Percentiles rank a stretch among this genome's conserved stretches.
phyloP scores from a whole-genome alignment of 768 basidiomycete genomes.

The Mycena latifolia region DNA sequence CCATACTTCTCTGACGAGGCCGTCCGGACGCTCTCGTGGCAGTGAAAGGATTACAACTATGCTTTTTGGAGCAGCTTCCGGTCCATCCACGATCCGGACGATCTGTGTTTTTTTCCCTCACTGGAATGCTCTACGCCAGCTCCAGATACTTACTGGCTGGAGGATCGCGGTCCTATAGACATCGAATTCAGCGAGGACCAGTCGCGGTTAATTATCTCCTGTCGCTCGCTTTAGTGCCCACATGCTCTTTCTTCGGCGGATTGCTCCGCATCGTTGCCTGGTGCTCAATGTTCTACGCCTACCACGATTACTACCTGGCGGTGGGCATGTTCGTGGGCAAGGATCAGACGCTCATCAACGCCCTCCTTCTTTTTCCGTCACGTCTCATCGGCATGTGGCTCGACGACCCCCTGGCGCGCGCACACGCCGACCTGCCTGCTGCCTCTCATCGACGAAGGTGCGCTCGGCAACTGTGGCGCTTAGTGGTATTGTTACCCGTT shows the following conservation, averaged over 20 bases:
- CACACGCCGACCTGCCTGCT: constrained; percentile 36
- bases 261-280: constrained; percentile 56
- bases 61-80: constrained; percentile 71
- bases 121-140: constrained; percentile 45
- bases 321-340: constrained; percentile 66
- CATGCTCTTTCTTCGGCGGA: constrained; percentile 74
- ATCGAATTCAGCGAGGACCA: constrained; percentile 64
- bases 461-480: constrained; percentile 54
- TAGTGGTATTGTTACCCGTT: constrained; percentile 66
- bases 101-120: constrained; percentile 64
- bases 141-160: constrained; percentile 55
- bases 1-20: constrained; percentile 62
- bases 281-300: constrained; percentile 61
- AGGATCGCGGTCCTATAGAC: constrained; percentile 64
- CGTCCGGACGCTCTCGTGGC: constrained; percentile 40
- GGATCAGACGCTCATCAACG: constrained; percentile 68
- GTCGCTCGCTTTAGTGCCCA: not conserved
- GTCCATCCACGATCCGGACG: constrained; percentile 51
- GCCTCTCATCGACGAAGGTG: constrained; percentile 41
- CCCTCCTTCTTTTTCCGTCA: constrained; percentile 57
- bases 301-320: constrained; percentile 64
- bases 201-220: constrained; percentile 17
- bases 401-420: constrained; percentile 40
- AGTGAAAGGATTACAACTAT: constrained; percentile 57
- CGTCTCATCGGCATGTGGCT: constrained; percentile 61